Evolutionary conservation across 441 rosid species (phyloP).

Genomic region (Aquilaria agallochum): DNA sequence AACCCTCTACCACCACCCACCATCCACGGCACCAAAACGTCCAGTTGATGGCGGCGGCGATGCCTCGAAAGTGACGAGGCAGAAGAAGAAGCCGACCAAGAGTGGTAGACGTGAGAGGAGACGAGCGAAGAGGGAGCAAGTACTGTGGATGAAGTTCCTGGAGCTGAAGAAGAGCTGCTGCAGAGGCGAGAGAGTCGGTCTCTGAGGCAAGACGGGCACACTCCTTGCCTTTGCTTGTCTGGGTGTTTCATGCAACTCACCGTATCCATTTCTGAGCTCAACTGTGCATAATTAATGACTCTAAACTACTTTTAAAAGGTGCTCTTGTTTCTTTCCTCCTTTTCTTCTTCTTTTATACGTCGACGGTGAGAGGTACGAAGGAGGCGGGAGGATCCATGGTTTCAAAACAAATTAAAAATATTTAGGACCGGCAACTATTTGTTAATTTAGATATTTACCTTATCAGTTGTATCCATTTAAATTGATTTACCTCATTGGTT

Average conservation of each 20-base stretch:
- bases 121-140: conserved; percentile 12
- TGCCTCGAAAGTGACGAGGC: conserved; percentile 20
- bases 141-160: no score
- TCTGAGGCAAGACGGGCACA: conserved; percentile 70
- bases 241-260: conserved; percentile 52
- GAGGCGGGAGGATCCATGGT: no score
- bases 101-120: conserved; percentile 10
- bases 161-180: conserved; percentile 15
- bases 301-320: no score
- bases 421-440: no score
- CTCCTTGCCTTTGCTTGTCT: conserved; percentile 46
- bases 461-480: no score
- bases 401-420: no score
- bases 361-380: background rate
- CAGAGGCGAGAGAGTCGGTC: conserved; percentile 46
- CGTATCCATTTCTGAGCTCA: conserved; percentile 17
- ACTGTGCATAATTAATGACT: no score
- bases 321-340: conserved; percentile 1
- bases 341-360: background rate
- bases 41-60: conserved; percentile 27
- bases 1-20: conserved; percentile 36
- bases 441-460: no score
- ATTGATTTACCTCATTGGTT: no score
- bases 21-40: conserved; percentile 39
- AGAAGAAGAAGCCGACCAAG: conserved; percentile 9